Base-by-base conservation (phyloP, 176 grass and related monocot species). In the Eragrostis nindensis region DNA sequence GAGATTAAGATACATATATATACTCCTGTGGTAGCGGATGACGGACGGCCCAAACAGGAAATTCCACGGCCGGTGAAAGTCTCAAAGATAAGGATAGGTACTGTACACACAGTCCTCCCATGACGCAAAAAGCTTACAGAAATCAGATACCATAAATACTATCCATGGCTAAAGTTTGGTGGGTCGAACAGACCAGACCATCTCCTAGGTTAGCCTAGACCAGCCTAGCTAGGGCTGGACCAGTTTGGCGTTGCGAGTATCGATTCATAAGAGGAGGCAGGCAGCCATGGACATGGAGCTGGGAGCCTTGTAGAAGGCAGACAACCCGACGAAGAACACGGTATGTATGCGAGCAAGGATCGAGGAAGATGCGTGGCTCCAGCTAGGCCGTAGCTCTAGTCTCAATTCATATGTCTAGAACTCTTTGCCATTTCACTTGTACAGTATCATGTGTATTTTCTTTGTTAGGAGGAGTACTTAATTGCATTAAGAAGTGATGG, bases 61-160 rank as follows among this genome's bases (percentile, higher is more conserved):
- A 88, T 73, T 88, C 68, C 75, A 84, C 30, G 50, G 75, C 75
- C 68, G 69, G 75, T 79, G 81, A 74, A 76, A 52, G 82, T 70
- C 70, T 70, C 74, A 62, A 88, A 69, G 81, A 84, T 84, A 76
- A 82, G 72, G 78, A 86, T 50, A 40, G 22, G 39, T 57, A 32
- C 86, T 73, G 74, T 74, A 14, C 38, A 44, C 71, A 0, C 69
- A 17, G 6, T 15, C 69, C 43, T 64, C 55, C 65, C 82, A 85
- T 85, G 77, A 81, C 46, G 78, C 71, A 82, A 85, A n/a, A 82
- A 85, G 71, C 72, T 85, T 81, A 48, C 40, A n/a, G n/a, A n/a
- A n/a, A n/a, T n/a, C n/a, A n/a, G n/a, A n/a, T n/a, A n/a, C n/a
- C n/a, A n/a, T n/a, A n/a, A n/a, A n/a, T n/a, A 75, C 71, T 75